Evolutionary conservation across 1,139 yeast species (phyloP).

Genomic region (Kodamaea plutei): DNA sequence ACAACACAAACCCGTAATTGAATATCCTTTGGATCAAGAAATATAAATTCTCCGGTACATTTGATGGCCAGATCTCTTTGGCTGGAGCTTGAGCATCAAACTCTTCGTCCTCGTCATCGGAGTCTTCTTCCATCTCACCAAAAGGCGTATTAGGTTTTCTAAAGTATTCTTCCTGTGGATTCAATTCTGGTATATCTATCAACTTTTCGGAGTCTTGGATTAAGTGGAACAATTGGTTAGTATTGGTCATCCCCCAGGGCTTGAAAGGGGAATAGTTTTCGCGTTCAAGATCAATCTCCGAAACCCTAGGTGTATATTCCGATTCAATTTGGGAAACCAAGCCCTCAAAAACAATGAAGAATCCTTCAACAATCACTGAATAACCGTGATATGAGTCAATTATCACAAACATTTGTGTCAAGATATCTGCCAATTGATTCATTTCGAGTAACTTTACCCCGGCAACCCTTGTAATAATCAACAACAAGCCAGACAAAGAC

Average conservation of each 20-base stretch:
- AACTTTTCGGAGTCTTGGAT: conserved; percentile 36
- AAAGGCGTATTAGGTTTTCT: conserved; percentile 33
- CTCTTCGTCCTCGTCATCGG: conserved; percentile 23
- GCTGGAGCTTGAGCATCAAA: conserved; percentile 16
- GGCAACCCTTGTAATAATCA: conserved; percentile 63
- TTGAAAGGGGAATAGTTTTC: conserved; percentile 25
- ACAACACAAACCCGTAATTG: conserved; percentile 63
- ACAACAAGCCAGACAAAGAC: conserved; percentile 63
- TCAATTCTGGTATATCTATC: conserved; percentile 31
- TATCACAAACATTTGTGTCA: conserved; percentile 68
- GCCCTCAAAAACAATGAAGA: conserved; percentile 68
- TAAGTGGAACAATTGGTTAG: conserved; percentile 36
- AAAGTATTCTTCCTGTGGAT: conserved; percentile 33
- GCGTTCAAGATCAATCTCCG: conserved; percentile 13
- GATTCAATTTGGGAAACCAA: conserved; percentile 51
- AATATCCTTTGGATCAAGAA: conserved; percentile 56
- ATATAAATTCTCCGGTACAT: conserved; percentile 58
- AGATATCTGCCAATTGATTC: conserved; percentile 65
- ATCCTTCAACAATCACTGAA: conserved; percentile 63
- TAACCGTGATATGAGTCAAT: conserved; percentile 87
- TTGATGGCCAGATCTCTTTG: conserved; percentile 52
- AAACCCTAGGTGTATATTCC: conserved; percentile 25
- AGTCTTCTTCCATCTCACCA: conserved; percentile 36
- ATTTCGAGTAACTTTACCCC: conserved; percentile 55
- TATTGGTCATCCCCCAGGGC: conserved; percentile 54